These are phyloP conservation scores for Leccinum incarnatum DNA, from an alignment of 768 basidiomycete genomes.

Conservation along the genomic window DNA sequence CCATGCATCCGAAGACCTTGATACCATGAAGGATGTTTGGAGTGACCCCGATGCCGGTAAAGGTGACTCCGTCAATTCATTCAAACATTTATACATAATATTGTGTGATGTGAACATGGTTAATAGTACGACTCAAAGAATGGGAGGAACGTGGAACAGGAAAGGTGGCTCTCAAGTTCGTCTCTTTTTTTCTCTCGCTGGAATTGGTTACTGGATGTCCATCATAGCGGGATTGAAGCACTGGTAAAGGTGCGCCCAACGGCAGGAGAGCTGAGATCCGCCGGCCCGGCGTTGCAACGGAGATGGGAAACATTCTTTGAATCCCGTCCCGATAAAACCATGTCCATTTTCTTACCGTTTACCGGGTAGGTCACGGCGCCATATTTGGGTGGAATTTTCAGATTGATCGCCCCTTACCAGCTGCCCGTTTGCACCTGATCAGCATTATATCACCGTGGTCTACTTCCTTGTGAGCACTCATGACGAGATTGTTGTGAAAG, in stretches of 20 bases:
- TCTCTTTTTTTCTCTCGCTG: neutral
- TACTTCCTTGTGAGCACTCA: conserved; percentile 28
- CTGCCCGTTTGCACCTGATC: neutral
- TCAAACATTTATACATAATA: neutral
- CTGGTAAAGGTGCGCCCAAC: conserved; percentile 54
- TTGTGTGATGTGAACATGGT: neutral
- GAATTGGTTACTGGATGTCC: neutral
- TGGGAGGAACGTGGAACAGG: conserved; percentile 44
- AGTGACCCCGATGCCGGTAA: neutral
- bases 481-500: no score
- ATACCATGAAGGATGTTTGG: neutral
- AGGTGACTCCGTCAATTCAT: neutral
- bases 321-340: neutral
- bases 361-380: neutral
- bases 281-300: conserved; percentile 43
- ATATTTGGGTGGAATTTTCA: neutral
- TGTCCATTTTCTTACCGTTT: neutral
- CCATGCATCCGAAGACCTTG: neutral
- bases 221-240: conserved; percentile 47
- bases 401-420: neutral
- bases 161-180: conserved; percentile 54
- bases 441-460: neutral
- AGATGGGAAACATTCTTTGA: conserved; percentile 27
- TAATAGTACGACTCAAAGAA: conserved; percentile 29
- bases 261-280: conserved; percentile 44